These are phyloP conservation scores for Phoenix roebelenii DNA, from an alignment of 176 grass and related monocot species.

Conservation along the genomic window DNA sequence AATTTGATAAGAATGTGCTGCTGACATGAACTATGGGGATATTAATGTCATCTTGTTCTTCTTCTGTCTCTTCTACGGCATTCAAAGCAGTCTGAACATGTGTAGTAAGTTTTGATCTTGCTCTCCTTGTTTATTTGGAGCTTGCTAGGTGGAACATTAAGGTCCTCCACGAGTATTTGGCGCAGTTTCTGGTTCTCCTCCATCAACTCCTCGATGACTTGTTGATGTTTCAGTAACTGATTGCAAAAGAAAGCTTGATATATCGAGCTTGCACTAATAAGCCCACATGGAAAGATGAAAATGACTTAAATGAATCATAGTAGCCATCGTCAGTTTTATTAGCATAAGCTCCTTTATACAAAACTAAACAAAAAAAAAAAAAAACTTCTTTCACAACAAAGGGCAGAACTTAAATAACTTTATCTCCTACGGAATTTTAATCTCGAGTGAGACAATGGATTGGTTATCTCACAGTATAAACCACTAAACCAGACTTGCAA, in stretches of 20 bases:
- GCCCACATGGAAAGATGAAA: neutral
- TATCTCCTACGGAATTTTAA: too few species aligned
- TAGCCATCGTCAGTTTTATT: neutral
- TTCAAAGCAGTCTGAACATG: conserved; percentile 87
- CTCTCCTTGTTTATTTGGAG: conserved; percentile 24
- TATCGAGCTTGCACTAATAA: neutral
- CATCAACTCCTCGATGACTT: conserved; percentile 54
- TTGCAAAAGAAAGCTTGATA: neutral
- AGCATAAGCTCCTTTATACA: too few species aligned
- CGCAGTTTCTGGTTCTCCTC: conserved; percentile 69
- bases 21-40: neutral
- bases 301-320: neutral
- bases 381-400: too few species aligned
- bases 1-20: too few species aligned
- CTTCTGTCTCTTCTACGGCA: conserved; percentile 63
- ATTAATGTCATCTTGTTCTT: conserved; percentile 30
- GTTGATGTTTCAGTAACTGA: conserved; percentile 77
- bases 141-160: conserved; percentile 58
- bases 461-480: too few species aligned
- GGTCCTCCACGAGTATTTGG: conserved; percentile 60
- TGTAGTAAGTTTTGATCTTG: conserved; percentile 36
- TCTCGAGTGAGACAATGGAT: too few species aligned
- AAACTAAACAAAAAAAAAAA: too few species aligned
- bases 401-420: too few species aligned
- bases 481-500: too few species aligned